phyloP scores from a whole-genome alignment of 352 stramenopile genomes.

The Phytophthora quininea region DNA sequence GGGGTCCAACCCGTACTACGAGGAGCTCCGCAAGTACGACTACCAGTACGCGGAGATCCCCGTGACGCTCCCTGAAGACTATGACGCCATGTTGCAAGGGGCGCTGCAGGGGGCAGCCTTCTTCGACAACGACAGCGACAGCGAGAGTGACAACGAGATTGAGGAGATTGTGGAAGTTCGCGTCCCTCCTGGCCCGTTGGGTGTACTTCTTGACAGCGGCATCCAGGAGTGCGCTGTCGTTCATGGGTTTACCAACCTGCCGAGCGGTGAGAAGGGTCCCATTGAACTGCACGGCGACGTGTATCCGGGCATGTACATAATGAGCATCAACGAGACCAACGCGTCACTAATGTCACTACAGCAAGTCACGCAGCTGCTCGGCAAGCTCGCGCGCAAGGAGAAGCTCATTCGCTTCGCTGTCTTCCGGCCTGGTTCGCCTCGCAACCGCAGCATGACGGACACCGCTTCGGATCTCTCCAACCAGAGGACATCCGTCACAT shows the following conservation, averaged over 20 bases:
- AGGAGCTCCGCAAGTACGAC: slow-evolving; percentile 72
- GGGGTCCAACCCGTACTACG: slow-evolving; percentile 71
- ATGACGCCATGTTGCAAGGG: slow-evolving; percentile 72
- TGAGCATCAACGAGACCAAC: slow-evolving; percentile 88
- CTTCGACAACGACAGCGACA: slow-evolving; percentile 85
- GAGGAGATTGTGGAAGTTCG: slow-evolving; percentile 77
- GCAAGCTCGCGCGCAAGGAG: slow-evolving; percentile 76
- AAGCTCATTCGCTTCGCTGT: slow-evolving; percentile 84
- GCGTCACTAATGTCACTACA: slow-evolving; percentile 83
- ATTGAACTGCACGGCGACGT: slow-evolving; percentile 74
- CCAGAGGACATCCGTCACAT: slow-evolving; percentile 44
- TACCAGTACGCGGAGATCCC: slow-evolving; percentile 78
- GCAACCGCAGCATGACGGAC: slow-evolving; percentile 43
- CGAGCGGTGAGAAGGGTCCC: slow-evolving; percentile 59
- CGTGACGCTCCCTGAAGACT: slow-evolving; percentile 41
- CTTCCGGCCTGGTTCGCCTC: slow-evolving; percentile 63
- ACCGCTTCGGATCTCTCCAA: slow-evolving; percentile 58
- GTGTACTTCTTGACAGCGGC: slow-evolving; percentile 76
- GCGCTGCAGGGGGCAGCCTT: slow-evolving; percentile 77
- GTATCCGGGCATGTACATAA: slow-evolving; percentile 84
- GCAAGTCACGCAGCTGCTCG: slow-evolving; percentile 71
- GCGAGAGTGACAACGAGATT: slow-evolving; percentile 79
- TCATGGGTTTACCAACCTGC: slow-evolving; percentile 77
- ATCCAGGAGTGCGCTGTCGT: slow-evolving; percentile 83
- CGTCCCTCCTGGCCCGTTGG: slow-evolving; percentile 74